Percentiles rank a stretch among this genome's conserved stretches.
These are phyloP conservation scores for Trichosporon coremiiforme DNA, from an alignment of 1,284 basidiomycete genomes.

Conservation along the genomic window DNA sequence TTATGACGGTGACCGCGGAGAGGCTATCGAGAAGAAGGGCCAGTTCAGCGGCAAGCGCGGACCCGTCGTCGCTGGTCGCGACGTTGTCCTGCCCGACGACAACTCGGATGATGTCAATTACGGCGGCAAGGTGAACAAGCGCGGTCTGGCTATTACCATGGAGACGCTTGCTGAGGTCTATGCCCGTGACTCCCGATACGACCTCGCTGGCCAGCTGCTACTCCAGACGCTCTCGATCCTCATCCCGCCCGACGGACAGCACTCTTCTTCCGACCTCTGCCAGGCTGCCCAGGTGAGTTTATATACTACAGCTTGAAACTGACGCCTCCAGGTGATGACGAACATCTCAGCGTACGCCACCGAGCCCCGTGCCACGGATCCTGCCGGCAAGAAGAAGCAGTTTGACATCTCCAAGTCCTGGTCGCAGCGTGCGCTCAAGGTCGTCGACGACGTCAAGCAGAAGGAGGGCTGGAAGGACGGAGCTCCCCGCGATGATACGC, in stretches of 20 bases:
- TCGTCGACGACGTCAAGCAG: slow-evolving; percentile 44
- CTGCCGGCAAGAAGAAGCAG: slow-evolving; percentile 43
- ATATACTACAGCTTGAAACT: not conserved
- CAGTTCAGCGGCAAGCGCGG: not conserved
- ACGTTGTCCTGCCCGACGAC: slow-evolving; percentile 40
- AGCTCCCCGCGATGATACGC: slow-evolving; percentile 31
- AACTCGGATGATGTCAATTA: slow-evolving; percentile 35
- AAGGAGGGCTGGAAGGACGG: slow-evolving; percentile 30
- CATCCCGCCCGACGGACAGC: slow-evolving; percentile 42
- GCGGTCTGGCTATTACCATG: slow-evolving; percentile 56
- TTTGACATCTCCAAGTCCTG: slow-evolving; percentile 36
- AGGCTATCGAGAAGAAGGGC: not conserved
- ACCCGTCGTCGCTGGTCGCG: slow-evolving; percentile 47
- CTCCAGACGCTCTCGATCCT: slow-evolving; percentile 53
- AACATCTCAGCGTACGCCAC: slow-evolving; percentile 52
- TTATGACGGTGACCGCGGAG: not conserved
- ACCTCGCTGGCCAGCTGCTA: slow-evolving; percentile 50
- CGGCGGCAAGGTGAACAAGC: slow-evolving; percentile 45
- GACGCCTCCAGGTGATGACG: slow-evolving; percentile 48
- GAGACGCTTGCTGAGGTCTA: slow-evolving; percentile 54
- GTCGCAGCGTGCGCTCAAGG: slow-evolving; percentile 49
- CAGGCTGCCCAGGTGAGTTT: slow-evolving; percentile 50
- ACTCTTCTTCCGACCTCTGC: slow-evolving; percentile 48
- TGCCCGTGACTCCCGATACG: slow-evolving; percentile 46
- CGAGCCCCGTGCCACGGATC: slow-evolving; percentile 42